Conservation (phyloP, 2,329 filamentous ascomycete genomes). For the Coleophoma crateriformis region DNA sequence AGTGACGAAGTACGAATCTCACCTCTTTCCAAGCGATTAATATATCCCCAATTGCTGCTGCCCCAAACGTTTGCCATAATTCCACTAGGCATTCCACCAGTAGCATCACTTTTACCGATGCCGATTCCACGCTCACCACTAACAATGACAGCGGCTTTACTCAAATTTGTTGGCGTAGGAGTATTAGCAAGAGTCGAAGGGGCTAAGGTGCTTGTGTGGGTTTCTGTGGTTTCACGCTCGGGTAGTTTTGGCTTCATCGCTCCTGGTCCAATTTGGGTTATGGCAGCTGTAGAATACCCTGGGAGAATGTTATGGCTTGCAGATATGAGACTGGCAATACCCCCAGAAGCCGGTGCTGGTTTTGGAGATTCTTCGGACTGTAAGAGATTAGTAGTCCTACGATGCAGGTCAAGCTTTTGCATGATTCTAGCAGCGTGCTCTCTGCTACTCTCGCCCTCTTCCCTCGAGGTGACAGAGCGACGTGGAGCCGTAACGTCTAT, state of each 20-base stretch:
- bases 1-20: slow-evolving; percentile 31
- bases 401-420: slow-evolving; percentile 84
- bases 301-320: slow-evolving; percentile 77
- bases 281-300: slow-evolving; percentile 42
- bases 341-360: slow-evolving; percentile 43
- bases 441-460: slow-evolving; percentile 69
- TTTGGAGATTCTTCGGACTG: slow-evolving; percentile 29
- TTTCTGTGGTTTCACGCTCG: slow-evolving; percentile 34
- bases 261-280: slow-evolving; percentile 16
- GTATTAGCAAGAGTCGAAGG: slow-evolving; percentile 79
- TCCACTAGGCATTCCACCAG: slow-evolving; percentile 72
- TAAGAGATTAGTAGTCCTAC: slow-evolving; percentile 58
- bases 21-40: slow-evolving; percentile 55
- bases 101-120: slow-evolving; percentile 52
- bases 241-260: slow-evolving; percentile 28
- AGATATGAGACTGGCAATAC: slow-evolving; percentile 81
- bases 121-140: slow-evolving; percentile 70
- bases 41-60: slow-evolving; percentile 72
- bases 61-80: slow-evolving; percentile 95
- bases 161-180: slow-evolving; percentile 78
- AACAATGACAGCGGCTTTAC: slow-evolving; percentile 76
- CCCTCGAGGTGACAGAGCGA: slow-evolving; percentile 51
- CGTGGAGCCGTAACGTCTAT: slow-evolving; percentile 52
- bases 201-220: slow-evolving; percentile 60
- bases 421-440: slow-evolving; percentile 87